Evolutionary conservation across 2,329 filamentous ascomycete species (phyloP).

Genomic region (Ceratocystiopsis sp.): DNA sequence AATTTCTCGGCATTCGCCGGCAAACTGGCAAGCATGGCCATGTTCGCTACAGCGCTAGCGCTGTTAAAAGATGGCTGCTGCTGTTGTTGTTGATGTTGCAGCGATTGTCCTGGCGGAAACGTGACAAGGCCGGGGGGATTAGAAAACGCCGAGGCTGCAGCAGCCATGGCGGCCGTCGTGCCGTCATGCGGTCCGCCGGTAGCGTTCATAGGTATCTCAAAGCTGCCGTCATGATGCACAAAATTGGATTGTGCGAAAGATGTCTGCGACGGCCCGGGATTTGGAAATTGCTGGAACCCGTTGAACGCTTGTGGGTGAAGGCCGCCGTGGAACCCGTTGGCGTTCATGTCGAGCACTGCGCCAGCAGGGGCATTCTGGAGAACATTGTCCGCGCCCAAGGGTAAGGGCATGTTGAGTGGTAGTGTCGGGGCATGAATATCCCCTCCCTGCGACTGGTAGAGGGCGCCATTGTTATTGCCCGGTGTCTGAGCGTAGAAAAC

Average conservation of each 20-base stretch:
- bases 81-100: slow-evolving; percentile 1
- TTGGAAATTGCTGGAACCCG: slow-evolving; percentile 55
- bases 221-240: slow-evolving; percentile 62
- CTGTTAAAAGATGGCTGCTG: slow-evolving; percentile 2
- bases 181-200: slow-evolving; percentile 34
- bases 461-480: slow-evolving; percentile 48
- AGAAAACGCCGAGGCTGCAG: background rate
- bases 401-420: slow-evolving; percentile 35
- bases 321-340: slow-evolving; percentile 41
- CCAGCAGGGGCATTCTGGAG: slow-evolving; percentile 25
- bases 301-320: slow-evolving; percentile 33
- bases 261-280: slow-evolving; percentile 35
- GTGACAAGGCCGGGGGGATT: slow-evolving; percentile 2
- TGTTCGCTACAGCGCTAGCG: slow-evolving; percentile 1
- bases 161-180: slow-evolving; percentile 33
- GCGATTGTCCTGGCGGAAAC: slow-evolving; percentile 4
- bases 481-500: slow-evolving; percentile 83
- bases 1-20: slow-evolving; percentile 52
- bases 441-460: slow-evolving; percentile 70
- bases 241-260: slow-evolving; percentile 66
- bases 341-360: slow-evolving; percentile 40
- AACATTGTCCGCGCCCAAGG: slow-evolving; percentile 46
- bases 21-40: slow-evolving; percentile 27
- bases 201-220: slow-evolving; percentile 50
- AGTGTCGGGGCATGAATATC: slow-evolving; percentile 62